These are phyloP conservation scores for Penicillium fuscoglaucum DNA, from an alignment of 2,329 filamentous ascomycete genomes.

Conservation along the genomic window DNA sequence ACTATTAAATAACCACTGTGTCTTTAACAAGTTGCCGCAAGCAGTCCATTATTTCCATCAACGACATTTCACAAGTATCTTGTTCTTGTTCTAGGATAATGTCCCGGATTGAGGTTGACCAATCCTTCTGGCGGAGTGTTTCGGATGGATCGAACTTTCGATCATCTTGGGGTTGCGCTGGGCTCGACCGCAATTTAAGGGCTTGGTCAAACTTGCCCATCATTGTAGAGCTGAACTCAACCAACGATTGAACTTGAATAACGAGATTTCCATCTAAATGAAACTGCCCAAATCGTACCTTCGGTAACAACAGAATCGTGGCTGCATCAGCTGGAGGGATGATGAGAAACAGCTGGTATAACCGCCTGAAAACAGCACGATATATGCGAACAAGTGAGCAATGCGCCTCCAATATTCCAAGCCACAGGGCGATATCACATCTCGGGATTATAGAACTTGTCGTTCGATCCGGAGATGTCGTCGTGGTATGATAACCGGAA, in stretches of 20 bases:
- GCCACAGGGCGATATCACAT: conserved; percentile 9
- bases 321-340: conserved; percentile 15
- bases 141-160: background rate
- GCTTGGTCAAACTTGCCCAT: conserved; percentile 15
- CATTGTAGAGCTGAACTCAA: conserved; percentile 17
- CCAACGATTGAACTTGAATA: conserved; percentile 12
- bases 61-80: conserved; percentile 2
- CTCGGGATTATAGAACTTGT: background rate
- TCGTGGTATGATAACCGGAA: conserved; percentile 14
- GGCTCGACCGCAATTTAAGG: conserved; percentile 5
- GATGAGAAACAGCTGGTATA: conserved; percentile 21
- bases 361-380: conserved; percentile 16
- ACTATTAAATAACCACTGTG: background rate
- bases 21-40: conserved; percentile 17
- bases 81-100: conserved; percentile 17
- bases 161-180: background rate
- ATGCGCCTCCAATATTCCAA: conserved; percentile 20
- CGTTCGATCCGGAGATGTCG: background rate
- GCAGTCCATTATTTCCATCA: conserved; percentile 19
- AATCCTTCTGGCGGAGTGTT: background rate
- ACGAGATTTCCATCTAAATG: conserved; percentile 12
- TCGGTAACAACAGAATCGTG: conserved; percentile 15
- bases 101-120: conserved; percentile 13
- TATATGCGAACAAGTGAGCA: conserved; percentile 18
- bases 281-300: conserved; percentile 9